Conservation (phyloP, 148 eudicot genomes). For the Pouteria glomerata region DNA sequence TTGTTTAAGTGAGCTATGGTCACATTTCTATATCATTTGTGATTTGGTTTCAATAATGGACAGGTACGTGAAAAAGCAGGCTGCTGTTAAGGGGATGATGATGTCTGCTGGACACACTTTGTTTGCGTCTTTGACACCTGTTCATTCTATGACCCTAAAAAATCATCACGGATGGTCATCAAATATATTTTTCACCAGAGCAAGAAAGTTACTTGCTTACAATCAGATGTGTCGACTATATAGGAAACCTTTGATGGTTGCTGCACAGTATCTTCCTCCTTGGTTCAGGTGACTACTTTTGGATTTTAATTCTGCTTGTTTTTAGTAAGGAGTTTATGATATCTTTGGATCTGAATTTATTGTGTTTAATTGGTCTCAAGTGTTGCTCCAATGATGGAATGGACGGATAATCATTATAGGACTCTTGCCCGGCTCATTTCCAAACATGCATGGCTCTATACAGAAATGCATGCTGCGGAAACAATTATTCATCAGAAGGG, state of each 20-base stretch:
- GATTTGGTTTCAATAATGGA: slow-evolving; percentile 36
- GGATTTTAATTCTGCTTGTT: background rate
- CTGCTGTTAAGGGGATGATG: slow-evolving; percentile 57
- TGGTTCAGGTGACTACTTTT: slow-evolving; percentile 60
- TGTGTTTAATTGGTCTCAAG: slow-evolving; percentile 26
- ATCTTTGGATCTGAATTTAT: background rate
- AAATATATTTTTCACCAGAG: slow-evolving; percentile 15
- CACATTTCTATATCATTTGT: slow-evolving; percentile 4
- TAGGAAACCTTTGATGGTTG: slow-evolving; percentile 51
- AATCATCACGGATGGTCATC: slow-evolving; percentile 36
- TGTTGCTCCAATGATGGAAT: slow-evolving; percentile 99
- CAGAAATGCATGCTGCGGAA: slow-evolving; percentile 99
- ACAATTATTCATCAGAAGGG: slow-evolving; percentile 80
- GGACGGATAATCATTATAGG: slow-evolving; percentile 90
- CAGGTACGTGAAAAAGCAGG: slow-evolving; percentile 49
- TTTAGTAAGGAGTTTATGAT: background rate
- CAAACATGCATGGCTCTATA: slow-evolving; percentile 92
- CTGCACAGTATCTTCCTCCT: slow-evolving; percentile 64
- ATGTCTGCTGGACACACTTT: slow-evolving; percentile 66
- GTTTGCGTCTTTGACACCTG: slow-evolving; percentile 63
- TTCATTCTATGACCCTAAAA: slow-evolving; percentile 40
- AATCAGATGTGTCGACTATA: slow-evolving; percentile 24
- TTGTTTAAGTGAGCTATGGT: background rate
- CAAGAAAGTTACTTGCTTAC: slow-evolving; percentile 36
- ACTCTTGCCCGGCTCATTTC: slow-evolving; percentile 76